Evolutionary conservation across 441 rosid genomes (phyloP).

Genomic region (Populus trichocarpa): DNA sequence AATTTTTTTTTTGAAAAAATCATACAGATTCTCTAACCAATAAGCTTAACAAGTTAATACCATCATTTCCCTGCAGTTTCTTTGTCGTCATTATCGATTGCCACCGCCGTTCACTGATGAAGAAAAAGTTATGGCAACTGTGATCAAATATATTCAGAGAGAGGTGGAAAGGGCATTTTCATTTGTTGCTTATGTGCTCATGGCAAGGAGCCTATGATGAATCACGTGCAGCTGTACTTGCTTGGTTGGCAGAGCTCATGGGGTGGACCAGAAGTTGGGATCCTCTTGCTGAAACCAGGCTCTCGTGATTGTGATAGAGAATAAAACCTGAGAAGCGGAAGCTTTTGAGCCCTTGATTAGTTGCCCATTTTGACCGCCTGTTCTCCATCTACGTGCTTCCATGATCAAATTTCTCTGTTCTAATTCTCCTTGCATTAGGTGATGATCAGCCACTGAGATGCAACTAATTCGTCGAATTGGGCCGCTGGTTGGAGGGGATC

Average conservation of each 20-base stretch:
- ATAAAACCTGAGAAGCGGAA: too few relatives aligned
- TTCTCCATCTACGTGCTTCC: background rate
- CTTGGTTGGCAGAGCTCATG: constrained; percentile 12
- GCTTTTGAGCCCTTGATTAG: background rate
- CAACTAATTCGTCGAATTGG: too few relatives aligned
- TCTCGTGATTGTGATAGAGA: background rate
- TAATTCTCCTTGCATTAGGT: background rate
- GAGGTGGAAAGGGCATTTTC: background rate
- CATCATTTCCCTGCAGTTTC: constrained; percentile 13
- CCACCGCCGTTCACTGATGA: background rate
- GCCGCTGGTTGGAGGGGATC: too few relatives aligned
- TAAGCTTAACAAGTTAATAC: background rate
- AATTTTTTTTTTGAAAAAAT: too few relatives aligned
- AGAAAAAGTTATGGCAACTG: background rate
- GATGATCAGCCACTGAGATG: background rate
- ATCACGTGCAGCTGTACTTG: constrained; percentile 12
- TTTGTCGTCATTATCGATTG: constrained; percentile 17
- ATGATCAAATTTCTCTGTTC: background rate
- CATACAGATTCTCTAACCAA: too few relatives aligned
- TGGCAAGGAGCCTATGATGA: background rate
- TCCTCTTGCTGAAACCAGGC: background rate
- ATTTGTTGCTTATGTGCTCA: background rate
- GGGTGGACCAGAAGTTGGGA: background rate
- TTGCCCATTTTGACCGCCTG: background rate
- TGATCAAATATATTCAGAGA: background rate